Conservation (phyloP, 2,329 filamentous ascomycete species). For the Phaeoacremonium minimum region DNA sequence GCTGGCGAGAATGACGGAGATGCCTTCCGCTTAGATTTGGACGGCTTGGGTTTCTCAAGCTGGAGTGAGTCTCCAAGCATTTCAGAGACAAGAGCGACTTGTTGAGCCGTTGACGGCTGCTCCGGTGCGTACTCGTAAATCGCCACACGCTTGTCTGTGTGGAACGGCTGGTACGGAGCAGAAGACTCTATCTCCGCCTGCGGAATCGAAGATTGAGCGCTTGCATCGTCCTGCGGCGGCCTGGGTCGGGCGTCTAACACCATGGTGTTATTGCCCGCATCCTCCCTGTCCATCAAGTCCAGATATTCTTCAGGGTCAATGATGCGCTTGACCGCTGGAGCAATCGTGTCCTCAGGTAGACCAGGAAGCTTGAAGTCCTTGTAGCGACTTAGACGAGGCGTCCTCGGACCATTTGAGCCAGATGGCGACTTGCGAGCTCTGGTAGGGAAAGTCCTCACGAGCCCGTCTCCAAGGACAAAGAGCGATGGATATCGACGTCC, state of each 20-base stretch:
- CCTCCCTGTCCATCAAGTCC: slow-evolving; percentile 48
- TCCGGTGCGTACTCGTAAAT: slow-evolving; percentile 58
- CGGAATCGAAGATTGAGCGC: slow-evolving; percentile 60
- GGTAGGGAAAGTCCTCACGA: slow-evolving; percentile 61
- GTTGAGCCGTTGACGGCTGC: slow-evolving; percentile 7
- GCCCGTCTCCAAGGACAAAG: slow-evolving; percentile 60
- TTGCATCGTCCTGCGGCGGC: slow-evolving; percentile 29
- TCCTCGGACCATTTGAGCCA: slow-evolving; percentile 45
- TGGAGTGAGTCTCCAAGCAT: slow-evolving; percentile 35
- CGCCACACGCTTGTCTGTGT: slow-evolving; percentile 82
- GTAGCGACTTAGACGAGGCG: slow-evolving; percentile 53
- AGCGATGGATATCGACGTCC: slow-evolving; percentile 59
- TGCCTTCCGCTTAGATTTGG: slow-evolving; percentile 13
- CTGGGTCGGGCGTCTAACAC: slow-evolving; percentile 40
- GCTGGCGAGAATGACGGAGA: slow-evolving; percentile 19
- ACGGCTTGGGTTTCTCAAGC: slow-evolving; percentile 27
- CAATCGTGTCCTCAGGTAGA: slow-evolving; percentile 55
- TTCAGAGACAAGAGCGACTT: slow-evolving; percentile 29
- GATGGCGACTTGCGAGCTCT: slow-evolving; percentile 51
- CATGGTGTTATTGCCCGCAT: slow-evolving; percentile 50
- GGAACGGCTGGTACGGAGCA: slow-evolving; percentile 92
- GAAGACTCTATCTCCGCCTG: slow-evolving; percentile 93
- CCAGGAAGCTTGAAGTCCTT: slow-evolving; percentile 64
- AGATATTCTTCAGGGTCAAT: slow-evolving; percentile 54
- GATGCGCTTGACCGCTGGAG: slow-evolving; percentile 50